These are phyloP conservation scores for Phaeosphaeriaceae sp. DNA, from an alignment of 2,329 filamentous ascomycete species.

Conservation along the genomic window DNA sequence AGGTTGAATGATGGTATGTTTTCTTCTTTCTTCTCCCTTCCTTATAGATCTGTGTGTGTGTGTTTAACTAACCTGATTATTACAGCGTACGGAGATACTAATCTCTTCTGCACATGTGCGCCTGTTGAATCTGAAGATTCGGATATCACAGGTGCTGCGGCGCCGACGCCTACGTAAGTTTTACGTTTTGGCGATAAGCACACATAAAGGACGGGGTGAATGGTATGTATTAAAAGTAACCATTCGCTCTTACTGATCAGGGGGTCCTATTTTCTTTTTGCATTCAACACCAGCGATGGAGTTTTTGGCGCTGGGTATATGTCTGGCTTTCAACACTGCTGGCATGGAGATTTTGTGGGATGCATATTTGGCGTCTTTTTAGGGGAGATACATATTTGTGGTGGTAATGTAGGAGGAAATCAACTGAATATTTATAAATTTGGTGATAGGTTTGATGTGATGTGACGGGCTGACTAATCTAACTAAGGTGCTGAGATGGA, in stretches of 20 bases:
- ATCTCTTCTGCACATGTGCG: slow-evolving; percentile 93
- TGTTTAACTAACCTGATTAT: slow-evolving; percentile 33
- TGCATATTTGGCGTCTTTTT: not conserved
- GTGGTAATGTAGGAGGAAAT: not conserved
- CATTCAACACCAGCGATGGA: slow-evolving; percentile 13
- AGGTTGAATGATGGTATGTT: slow-evolving; percentile 83
- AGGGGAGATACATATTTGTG: not conserved
- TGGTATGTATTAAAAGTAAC: too few relatives aligned
- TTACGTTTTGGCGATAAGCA: too few relatives aligned
- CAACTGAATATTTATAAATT: not conserved
- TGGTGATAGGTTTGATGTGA: not conserved
- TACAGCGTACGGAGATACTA: slow-evolving; percentile 83
- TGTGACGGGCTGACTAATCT: not conserved
- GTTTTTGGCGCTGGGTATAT: slow-evolving; percentile 3
- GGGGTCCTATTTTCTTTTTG: too few relatives aligned
- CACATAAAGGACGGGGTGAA: too few relatives aligned
- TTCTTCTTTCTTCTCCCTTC: not conserved
- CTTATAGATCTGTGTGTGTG: not conserved
- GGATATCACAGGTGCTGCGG: slow-evolving; percentile 42
- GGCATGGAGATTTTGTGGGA: slow-evolving; percentile 1
- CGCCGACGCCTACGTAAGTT: slow-evolving; percentile 44
- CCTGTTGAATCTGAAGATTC: slow-evolving; percentile 66
- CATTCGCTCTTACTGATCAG: too few relatives aligned
- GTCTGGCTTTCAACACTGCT: slow-evolving; percentile 10
- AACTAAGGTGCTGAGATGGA: too few relatives aligned